Percentiles rank a stretch among this genome's conserved stretches.
Evolutionary conservation across 140 eudicot genomes (phyloP).

Genomic region (Cichorium intybus): DNA sequence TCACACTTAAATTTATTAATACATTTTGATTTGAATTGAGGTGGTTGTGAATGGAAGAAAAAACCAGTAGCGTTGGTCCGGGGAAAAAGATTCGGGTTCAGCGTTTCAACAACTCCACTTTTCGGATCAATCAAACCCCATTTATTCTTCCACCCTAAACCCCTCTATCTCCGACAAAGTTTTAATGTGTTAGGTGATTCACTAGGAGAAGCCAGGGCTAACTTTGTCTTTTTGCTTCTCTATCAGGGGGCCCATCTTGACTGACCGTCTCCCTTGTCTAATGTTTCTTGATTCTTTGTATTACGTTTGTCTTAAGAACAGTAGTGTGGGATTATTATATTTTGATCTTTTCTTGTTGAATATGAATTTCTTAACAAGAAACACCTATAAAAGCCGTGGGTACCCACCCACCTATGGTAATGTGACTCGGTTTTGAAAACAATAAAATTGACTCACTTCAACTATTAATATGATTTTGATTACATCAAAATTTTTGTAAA

Average conservation of each 20-base stretch:
- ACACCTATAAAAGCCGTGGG: too few relatives aligned
- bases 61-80: slow-evolving; percentile 8
- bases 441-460: too few relatives aligned
- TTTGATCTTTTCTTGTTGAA: too few relatives aligned
- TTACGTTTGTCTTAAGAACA: not conserved
- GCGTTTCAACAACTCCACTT: slow-evolving; percentile 21
- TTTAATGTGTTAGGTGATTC: slow-evolving; percentile 22
- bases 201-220: slow-evolving; percentile 12
- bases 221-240: slow-evolving; percentile 19
- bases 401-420: too few relatives aligned
- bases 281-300: slow-evolving; percentile 5
- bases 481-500: too few relatives aligned
- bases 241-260: slow-evolving; percentile 25
- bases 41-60: slow-evolving; percentile 6
- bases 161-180: slow-evolving; percentile 28
- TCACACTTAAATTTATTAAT: not conserved
- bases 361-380: too few relatives aligned
- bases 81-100: slow-evolving; percentile 15
- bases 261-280: slow-evolving; percentile 8
- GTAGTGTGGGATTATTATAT: slow-evolving; percentile 9
- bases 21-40: not conserved
- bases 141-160: slow-evolving; percentile 11
- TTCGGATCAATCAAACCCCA: slow-evolving; percentile 9
- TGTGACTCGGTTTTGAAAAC: too few relatives aligned
- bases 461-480: too few relatives aligned